phyloP scores from a whole-genome alignment of 352 stramenopile genomes.

The Phytophthora cryptogea region DNA sequence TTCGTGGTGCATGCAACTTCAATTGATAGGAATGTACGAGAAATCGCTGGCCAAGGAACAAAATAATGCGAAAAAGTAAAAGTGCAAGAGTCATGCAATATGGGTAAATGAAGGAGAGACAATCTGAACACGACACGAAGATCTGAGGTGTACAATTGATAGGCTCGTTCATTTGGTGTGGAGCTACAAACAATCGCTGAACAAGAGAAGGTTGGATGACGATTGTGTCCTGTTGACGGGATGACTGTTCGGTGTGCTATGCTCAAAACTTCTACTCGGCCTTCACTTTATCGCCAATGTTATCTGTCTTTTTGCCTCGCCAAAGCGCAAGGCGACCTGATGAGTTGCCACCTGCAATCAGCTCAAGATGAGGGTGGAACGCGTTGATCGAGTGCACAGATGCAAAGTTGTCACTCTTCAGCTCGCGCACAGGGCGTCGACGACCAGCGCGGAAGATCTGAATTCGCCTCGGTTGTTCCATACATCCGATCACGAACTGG shows the following conservation, averaged over 20 bases:
- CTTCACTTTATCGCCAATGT: constrained; percentile 20
- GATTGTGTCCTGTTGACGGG: not conserved
- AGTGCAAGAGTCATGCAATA: constrained; percentile 10
- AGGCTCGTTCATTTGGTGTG: not conserved
- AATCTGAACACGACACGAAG: constrained; percentile 22
- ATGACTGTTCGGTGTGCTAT: not conserved
- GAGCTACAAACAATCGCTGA: not conserved
- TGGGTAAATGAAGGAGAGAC: constrained; percentile 9
- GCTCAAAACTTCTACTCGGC: constrained; percentile 9
- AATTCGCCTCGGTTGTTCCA: constrained; percentile 79
- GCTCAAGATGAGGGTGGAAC: constrained; percentile 76
- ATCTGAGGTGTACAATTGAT: constrained; percentile 1
- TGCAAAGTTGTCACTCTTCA: constrained; percentile 67
- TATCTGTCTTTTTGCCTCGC: constrained; percentile 37
- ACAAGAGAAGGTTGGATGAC: not conserved
- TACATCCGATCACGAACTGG: constrained; percentile 82
- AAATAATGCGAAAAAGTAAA: constrained; percentile 19
- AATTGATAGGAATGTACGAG: constrained; percentile 52
- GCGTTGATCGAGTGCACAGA: constrained; percentile 90
- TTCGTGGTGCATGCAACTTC: not conserved
- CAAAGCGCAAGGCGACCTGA: constrained; percentile 72
- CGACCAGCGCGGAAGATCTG: constrained; percentile 81
- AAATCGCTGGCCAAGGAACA: constrained; percentile 70
- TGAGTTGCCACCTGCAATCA: constrained; percentile 80
- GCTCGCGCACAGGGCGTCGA: constrained; percentile 70